Evolutionary conservation across 2,329 filamentous ascomycete genomes (phyloP).

Genomic region (Cladosporium sp.): DNA sequence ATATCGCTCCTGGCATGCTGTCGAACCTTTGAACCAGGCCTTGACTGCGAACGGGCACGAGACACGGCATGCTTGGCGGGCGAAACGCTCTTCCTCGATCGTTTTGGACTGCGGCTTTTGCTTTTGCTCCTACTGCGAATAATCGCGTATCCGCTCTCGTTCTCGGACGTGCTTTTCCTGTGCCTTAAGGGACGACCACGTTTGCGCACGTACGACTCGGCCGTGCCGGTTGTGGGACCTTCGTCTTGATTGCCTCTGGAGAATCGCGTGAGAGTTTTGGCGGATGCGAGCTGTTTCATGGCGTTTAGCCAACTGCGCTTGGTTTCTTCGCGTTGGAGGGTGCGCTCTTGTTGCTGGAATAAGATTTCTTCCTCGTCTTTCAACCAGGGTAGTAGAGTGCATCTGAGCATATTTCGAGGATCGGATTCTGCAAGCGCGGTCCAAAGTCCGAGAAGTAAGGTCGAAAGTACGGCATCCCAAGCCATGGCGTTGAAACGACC

Average conservation of each 20-base stretch:
- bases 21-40: conserved; percentile 1
- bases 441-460: conserved; percentile 2
- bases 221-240: conserved; percentile 9
- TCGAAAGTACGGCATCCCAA: conserved; percentile 11
- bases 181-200: conserved; percentile 7
- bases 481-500: neutral
- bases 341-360: neutral
- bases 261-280: conserved; percentile 6
- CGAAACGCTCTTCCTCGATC: conserved; percentile 1
- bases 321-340: neutral
- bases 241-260: neutral
- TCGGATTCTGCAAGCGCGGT: neutral
- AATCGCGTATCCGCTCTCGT: conserved; percentile 9
- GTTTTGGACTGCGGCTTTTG: conserved; percentile 4
- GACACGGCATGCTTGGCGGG: neutral
- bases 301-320: neutral
- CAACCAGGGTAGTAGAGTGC: conserved; percentile 8
- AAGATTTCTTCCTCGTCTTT: neutral
- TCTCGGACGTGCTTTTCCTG: neutral
- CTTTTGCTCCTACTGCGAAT: neutral
- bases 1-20: neutral
- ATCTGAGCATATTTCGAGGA: neutral
- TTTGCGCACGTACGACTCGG: conserved; percentile 3
- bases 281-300: conserved; percentile 8
- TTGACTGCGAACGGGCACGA: conserved; percentile 1